A percentile compares a stretch with the other conserved stretches of the same genome.
phyloP scores from a whole-genome alignment of 805 yeast species.

The Nakazawaea peltata region DNA sequence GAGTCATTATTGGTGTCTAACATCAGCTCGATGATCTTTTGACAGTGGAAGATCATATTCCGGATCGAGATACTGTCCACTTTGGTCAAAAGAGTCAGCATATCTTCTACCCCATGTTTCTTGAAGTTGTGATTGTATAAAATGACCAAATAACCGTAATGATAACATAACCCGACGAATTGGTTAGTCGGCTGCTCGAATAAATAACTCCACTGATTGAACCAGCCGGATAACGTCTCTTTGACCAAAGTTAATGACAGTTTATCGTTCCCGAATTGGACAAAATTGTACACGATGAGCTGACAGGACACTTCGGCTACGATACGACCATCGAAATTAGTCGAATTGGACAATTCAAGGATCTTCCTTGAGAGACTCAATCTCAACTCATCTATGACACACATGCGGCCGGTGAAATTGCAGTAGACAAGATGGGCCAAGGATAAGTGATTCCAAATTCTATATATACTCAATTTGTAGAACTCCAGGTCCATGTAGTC shows the following conservation, averaged over 20 bases:
- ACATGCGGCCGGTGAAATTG: conserved; percentile 56
- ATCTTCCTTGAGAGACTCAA: conserved; percentile 45
- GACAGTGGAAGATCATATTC: conserved; percentile 32
- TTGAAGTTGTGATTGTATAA: conserved; percentile 29
- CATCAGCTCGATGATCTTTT: conserved; percentile 32
- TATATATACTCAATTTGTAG: conserved; percentile 44
- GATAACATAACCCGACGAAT: conserved; percentile 64
- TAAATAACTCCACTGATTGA: conserved; percentile 59
- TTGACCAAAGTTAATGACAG: conserved; percentile 27
- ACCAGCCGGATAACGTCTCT: conserved; percentile 51
- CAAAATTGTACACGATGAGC: conserved; percentile 47
- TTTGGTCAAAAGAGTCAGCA: conserved; percentile 2
- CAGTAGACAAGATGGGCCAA: conserved; percentile 63
- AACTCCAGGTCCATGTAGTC: conserved; percentile 30
- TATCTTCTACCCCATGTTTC: not conserved
- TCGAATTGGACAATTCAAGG: conserved; percentile 48
- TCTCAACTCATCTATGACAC: conserved; percentile 48
- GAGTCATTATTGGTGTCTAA: conserved; percentile 36
- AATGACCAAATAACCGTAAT: conserved; percentile 49
- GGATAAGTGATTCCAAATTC: conserved; percentile 68
- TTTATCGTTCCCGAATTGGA: conserved; percentile 27
- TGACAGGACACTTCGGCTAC: conserved; percentile 66
- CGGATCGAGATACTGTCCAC: conserved; percentile 17
- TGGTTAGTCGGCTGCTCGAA: conserved; percentile 67
- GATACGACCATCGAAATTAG: conserved; percentile 79